Evolutionary conservation across 768 basidiomycete genomes (phyloP).

Genomic region (Leccinum ochraceum): DNA sequence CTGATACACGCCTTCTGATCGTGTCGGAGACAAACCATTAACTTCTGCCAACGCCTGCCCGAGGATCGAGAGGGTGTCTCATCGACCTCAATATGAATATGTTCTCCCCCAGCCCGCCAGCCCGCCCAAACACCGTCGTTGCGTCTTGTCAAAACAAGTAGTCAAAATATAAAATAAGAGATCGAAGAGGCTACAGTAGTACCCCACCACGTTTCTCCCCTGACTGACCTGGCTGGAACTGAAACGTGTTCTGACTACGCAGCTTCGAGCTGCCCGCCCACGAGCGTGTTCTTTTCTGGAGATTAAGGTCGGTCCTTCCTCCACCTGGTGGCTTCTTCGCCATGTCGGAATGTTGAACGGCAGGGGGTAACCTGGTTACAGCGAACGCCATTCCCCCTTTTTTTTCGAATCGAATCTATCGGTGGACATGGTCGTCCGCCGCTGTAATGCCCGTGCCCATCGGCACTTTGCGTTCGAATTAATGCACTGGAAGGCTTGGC

Average conservation of each 20-base stretch:
- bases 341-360: neutral
- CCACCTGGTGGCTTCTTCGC: neutral
- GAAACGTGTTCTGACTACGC: constrained; percentile 2
- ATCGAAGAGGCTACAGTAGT: neutral
- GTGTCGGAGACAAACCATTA: neutral
- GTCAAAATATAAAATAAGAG: neutral
- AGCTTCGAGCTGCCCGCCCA: neutral
- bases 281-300: neutral
- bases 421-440: neutral
- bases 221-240: neutral
- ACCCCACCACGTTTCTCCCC: neutral
- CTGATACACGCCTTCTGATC: neutral
- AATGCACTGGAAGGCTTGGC: neutral
- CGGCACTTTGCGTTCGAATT: neutral
- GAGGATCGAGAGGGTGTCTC: neutral
- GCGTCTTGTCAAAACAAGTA: neutral
- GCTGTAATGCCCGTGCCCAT: neutral
- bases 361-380: neutral
- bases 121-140: neutral
- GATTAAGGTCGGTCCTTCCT: neutral
- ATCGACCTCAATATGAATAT: constrained; percentile 2
- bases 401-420: neutral
- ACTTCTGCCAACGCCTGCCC: neutral
- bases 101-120: neutral
- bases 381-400: neutral